Conservation (phyloP, 1,139 yeast species). For the Hyphopichia burtonii region DNA sequence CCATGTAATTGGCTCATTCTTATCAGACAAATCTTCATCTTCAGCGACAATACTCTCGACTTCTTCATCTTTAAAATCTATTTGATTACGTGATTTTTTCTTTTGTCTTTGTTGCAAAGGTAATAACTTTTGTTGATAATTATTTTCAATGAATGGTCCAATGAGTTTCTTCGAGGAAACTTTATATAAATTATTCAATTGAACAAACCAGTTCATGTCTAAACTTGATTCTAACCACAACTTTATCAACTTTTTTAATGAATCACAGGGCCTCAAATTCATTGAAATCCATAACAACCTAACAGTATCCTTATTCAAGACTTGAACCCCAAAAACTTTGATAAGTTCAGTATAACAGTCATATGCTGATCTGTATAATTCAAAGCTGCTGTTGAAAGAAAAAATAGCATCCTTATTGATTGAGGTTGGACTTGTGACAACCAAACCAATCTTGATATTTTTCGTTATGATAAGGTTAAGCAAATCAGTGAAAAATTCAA, state of each 20-base stretch:
- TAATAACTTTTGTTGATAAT: conserved; percentile 41
- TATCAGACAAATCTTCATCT: conserved; percentile 28
- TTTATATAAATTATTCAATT: conserved; percentile 37
- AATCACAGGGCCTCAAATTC: conserved; percentile 40
- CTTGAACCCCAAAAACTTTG: conserved; percentile 35
- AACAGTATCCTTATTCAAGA: conserved; percentile 35
- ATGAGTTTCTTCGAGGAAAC: conserved; percentile 37
- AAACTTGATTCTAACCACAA: conserved; percentile 43
- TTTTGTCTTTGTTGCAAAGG: conserved; percentile 47
- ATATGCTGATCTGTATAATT: conserved; percentile 36
- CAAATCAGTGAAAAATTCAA: conserved; percentile 29
- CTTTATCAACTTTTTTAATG: conserved; percentile 31
- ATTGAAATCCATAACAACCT: conserved; percentile 44
- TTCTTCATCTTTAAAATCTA: conserved; percentile 47
- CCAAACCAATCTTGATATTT: conserved; percentile 39
- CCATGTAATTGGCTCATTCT: conserved; percentile 69
- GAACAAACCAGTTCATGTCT: conserved; percentile 41
- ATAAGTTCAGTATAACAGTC: conserved; percentile 41
- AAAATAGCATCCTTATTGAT: conserved; percentile 33
- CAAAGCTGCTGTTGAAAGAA: conserved; percentile 40
- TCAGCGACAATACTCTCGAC: conserved; percentile 43
- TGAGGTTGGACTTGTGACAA: conserved; percentile 35
- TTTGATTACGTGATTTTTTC: conserved; percentile 29
- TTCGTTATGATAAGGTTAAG: conserved; percentile 33
- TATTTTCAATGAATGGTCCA: conserved; percentile 38